These are phyloP conservation scores for Cladobotryum mycophilum DNA, from an alignment of 2,329 filamentous ascomycete species.

Conservation along the genomic window DNA sequence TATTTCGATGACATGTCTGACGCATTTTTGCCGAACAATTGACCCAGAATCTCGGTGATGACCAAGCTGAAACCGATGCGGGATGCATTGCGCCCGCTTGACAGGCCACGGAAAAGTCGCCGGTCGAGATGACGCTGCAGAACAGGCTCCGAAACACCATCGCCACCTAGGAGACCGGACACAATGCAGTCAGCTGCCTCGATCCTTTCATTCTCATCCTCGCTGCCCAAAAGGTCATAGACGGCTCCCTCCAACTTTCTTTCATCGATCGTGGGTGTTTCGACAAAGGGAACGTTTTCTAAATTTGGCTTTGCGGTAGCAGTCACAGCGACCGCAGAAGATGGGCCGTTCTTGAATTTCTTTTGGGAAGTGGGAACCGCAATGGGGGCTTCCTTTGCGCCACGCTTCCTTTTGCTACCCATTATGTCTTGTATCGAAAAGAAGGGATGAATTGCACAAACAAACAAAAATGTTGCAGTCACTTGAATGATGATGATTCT, in stretches of 20 bases:
- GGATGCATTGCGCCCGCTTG: slow-evolving; percentile 83
- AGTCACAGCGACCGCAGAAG: slow-evolving; percentile 13
- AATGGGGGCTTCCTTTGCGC: slow-evolving; percentile 26
- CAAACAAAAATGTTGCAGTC: slow-evolving; percentile 1
- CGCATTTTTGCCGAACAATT: slow-evolving; percentile 54
- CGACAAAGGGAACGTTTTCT: slow-evolving; percentile 41
- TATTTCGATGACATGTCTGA: slow-evolving; percentile 43
- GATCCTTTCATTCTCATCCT: slow-evolving; percentile 50
- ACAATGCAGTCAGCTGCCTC: slow-evolving; percentile 54
- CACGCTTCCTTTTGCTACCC: slow-evolving; percentile 31
- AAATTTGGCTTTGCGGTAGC: slow-evolving; percentile 22
- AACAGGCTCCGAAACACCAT: slow-evolving; percentile 45
- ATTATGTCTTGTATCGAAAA: slow-evolving; percentile 19
- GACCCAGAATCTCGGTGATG: slow-evolving; percentile 69
- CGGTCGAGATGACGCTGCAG: slow-evolving; percentile 55
- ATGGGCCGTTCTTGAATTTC: slow-evolving; percentile 25
- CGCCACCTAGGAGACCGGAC: slow-evolving; percentile 45
- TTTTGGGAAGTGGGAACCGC: slow-evolving; percentile 22
- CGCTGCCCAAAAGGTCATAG: slow-evolving; percentile 56
- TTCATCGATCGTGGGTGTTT: slow-evolving; percentile 45
- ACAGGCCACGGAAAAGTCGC: slow-evolving; percentile 77
- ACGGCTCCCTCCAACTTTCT: slow-evolving; percentile 52
- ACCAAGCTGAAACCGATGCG: slow-evolving; percentile 86
- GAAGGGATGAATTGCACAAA: slow-evolving; percentile 1
- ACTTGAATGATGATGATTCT: neutral